Base-by-base conservation (phyloP, 169 alveolate genomes). In the Cystoisospora suis region DNA sequence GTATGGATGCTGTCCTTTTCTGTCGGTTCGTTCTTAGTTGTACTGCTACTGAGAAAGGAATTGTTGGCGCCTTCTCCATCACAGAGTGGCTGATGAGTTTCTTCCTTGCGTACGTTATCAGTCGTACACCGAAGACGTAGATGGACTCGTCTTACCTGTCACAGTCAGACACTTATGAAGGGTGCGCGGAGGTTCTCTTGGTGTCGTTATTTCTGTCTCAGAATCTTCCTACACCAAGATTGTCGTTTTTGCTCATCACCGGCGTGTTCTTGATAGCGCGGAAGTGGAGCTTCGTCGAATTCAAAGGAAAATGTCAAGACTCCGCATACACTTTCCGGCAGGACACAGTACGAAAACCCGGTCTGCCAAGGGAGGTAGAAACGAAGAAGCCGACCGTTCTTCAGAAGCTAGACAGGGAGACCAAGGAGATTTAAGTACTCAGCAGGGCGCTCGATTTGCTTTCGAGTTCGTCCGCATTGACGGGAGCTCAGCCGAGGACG, bases 211-310 rank as follows among this genome's bases (percentile, higher is more conserved):
- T 12, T 61, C 34, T 61, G 75, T 20, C 7, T 61, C 7, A 29
- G 29, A 38, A 20, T 72, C 38, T 2, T 38, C 23, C 12, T 85
- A 87, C 5, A 40, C 88, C 44, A 88, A 88, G 42, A 69, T 88
- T 23, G 81, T 88, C 56, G 77, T 88, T 40, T 88, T 88, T n/a
- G 92, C 92, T 0, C 92, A 88, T 53, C 92, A 88, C 46, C 92
- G 92, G 32, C 92, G 92, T 4, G 92, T 88, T 17, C 17, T 88
- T 53, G 92, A 88, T 72, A 72, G 80, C 7, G 47, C 59, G 38
- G 92, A 53, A 15, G 87, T 75, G 0, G 80, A 81, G 34, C 92
- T 88, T 34, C 80, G 88, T 69, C 72, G 56, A 29, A 53, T 75
- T 12, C 87, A 72, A 56, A 23, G 32, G 27, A 12, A 53, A 23